Evolutionary conservation across 1,284 basidiomycete genomes (phyloP), one percentile per base, ranked within the genome.

Genomic region (Mycena citricolor): DNA sequence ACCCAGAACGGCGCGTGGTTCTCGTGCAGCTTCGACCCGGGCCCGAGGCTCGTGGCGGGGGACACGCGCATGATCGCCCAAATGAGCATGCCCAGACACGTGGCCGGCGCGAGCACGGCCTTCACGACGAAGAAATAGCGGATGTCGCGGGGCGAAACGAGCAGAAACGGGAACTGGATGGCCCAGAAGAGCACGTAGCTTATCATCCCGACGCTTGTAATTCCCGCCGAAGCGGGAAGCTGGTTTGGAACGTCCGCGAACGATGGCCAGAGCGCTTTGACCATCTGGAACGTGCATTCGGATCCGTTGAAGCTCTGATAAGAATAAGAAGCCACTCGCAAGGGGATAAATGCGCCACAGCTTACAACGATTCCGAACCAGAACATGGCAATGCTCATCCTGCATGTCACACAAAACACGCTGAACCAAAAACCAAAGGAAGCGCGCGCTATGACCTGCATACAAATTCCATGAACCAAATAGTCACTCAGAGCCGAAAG

Each of bases 101-200:
- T 73, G 5, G 74, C 62, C 0, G 86, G 86, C 0, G 86, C 83
- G 8, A 83, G 60, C 40, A 77, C 62, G 1, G 79, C 76, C 64
- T 89, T 88, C 49, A 71, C 67, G 38, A 80, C 67, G 71, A 90
- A 91, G 11, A 90, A 66, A 66, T 79, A 80, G 30, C 81, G 76
- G 36, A 90, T 80, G 52, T 74, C 76, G 52, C 83, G 82, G 4
- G 86, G 86, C 17, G 86, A 86, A 38, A 90, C 68, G 42, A 90
- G 68, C 68, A 86, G 74, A 59, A 90, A 76, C 0, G 87, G 86
- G 55, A 84, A 73, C 58, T 85, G 79, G 16, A 85, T 66, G 14
- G 83, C 61, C 87, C 86, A 90, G 67, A 81, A 90, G 24, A 91
- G 60, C 63, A 88, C 78, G 65, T 85, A 91, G 58, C 81, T 87